Evolutionary conservation across 768 basidiomycete genomes (phyloP).

Genomic region (Boletus huronensis): DNA sequence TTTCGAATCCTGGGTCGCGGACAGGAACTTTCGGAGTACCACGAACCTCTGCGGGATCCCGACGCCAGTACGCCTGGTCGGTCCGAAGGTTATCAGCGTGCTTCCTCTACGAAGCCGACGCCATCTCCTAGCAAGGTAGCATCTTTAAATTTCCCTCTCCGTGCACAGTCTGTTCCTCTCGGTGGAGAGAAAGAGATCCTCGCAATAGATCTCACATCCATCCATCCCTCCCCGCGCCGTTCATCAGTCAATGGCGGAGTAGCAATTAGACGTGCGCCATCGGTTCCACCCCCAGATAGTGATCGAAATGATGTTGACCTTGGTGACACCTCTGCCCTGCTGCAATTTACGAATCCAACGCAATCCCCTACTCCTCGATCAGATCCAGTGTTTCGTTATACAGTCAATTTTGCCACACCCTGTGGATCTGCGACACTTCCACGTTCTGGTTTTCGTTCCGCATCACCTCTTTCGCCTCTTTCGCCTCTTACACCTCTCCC

Average conservation of each 20-base stretch:
- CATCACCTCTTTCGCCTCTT: conserved; percentile 40
- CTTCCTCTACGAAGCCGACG: conserved; percentile 22
- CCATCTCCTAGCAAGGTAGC: conserved; percentile 13
- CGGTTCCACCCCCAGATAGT: conserved; percentile 16
- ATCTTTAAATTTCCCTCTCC: conserved; percentile 14
- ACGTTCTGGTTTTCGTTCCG: not conserved
- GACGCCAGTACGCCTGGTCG: conserved; percentile 5
- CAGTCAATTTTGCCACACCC: conserved; percentile 32
- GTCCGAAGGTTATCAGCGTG: conserved; percentile 9
- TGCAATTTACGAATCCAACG: conserved; percentile 23
- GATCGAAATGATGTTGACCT: conserved; percentile 27
- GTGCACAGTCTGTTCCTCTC: conserved; percentile 32
- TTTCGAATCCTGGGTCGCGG: conserved; percentile 11
- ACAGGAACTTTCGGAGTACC: conserved; percentile 16
- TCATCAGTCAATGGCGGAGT: conserved; percentile 21
- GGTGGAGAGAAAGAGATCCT: conserved; percentile 8
- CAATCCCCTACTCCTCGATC: conserved; percentile 4
- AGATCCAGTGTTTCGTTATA: conserved; percentile 13
- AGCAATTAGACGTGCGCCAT: conserved; percentile 27
- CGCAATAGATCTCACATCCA: conserved; percentile 19
- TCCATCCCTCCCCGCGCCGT: conserved; percentile 27
- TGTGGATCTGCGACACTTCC: conserved; percentile 1
- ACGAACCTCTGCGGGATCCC: conserved; percentile 21
- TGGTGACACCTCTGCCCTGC: conserved; percentile 11
- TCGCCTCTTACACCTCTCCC: conserved; percentile 56